These are phyloP conservation scores for Sanghuangporus baumii DNA, from an alignment of 1,284 basidiomycete genomes.

Conservation along the genomic window DNA sequence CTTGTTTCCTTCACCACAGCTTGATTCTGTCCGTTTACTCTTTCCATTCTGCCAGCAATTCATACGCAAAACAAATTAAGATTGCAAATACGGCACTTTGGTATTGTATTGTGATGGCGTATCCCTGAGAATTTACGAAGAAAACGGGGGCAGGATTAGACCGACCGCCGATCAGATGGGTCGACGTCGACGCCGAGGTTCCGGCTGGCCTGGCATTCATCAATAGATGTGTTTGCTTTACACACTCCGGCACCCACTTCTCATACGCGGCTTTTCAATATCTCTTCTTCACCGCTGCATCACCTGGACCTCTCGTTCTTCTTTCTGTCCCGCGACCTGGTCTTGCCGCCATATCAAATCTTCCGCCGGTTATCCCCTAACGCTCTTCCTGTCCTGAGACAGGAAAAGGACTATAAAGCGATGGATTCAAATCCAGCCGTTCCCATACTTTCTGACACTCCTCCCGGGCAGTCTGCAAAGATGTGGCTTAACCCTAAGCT, in stretches of 20 bases:
- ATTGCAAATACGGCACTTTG: too few relatives aligned
- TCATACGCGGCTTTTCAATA: neutral
- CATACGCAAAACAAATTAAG: neutral
- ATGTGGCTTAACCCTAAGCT: slow-evolving; percentile 18
- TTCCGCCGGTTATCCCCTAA: neutral
- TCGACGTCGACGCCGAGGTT: neutral
- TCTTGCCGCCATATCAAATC: neutral
- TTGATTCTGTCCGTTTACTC: neutral
- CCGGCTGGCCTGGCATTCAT: neutral
- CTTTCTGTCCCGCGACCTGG: neutral
- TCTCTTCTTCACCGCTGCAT: neutral
- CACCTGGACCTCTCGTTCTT: neutral
- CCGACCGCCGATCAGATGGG: slow-evolving; percentile 2
- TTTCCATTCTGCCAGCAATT: neutral
- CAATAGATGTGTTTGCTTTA: too few relatives aligned
- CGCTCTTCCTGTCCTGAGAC: neutral
- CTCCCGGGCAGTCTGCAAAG: slow-evolving; percentile 7
- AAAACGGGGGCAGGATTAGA: slow-evolving; percentile 6
- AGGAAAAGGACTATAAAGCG: neutral
- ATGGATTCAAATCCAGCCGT: slow-evolving; percentile 7
- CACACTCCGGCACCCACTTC: neutral
- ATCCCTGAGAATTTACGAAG: neutral
- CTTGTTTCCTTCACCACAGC: too few relatives aligned
- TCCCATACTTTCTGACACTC: slow-evolving; percentile 5
- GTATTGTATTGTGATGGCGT: neutral